Conservation (phyloP, 1,284 basidiomycete species). For the Apiotrichum laibachii region DNA sequence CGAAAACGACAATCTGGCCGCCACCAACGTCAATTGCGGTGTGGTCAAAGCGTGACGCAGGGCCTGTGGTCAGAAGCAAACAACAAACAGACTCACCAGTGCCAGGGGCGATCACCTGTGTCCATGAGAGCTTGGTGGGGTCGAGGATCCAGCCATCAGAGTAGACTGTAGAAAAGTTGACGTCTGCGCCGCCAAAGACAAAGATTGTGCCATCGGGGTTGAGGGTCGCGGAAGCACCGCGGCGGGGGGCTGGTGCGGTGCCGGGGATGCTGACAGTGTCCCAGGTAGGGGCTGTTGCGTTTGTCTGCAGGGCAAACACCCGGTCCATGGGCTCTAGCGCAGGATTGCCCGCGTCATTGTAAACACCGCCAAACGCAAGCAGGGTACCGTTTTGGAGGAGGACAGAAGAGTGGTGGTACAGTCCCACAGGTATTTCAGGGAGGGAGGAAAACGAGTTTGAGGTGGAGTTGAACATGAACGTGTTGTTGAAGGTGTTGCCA, state of each 20-base stretch:
- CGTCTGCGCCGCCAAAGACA: conserved; percentile 74
- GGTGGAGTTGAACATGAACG: conserved; percentile 63
- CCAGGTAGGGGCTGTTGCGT: conserved; percentile 58
- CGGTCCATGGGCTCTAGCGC: conserved; percentile 59
- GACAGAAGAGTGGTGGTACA: conserved; percentile 69
- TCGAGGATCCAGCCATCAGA: conserved; percentile 75
- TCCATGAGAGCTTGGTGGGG: conserved; percentile 54
- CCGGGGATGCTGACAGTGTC: conserved; percentile 49
- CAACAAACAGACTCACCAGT: background rate
- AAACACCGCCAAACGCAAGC: conserved; percentile 72
- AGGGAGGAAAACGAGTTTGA: conserved; percentile 56
- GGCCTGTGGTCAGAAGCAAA: conserved; percentile 39
- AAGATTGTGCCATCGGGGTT: conserved; percentile 59
- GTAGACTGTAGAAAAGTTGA: conserved; percentile 57
- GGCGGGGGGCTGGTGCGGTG: conserved; percentile 60
- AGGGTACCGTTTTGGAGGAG: conserved; percentile 65
- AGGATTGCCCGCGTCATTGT: conserved; percentile 41
- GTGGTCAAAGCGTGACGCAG: conserved; percentile 66
- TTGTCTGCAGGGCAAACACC: conserved; percentile 66
- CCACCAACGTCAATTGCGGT: conserved; percentile 62
- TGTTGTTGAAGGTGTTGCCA: conserved; percentile 59
- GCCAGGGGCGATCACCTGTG: conserved; percentile 14
- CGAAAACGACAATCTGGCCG: conserved; percentile 66
- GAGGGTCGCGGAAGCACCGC: conserved; percentile 63
- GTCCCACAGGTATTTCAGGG: conserved; percentile 62